A percentile compares a stretch with the other conserved stretches of the same genome.
phyloP scores from a whole-genome alignment of 2,329 filamentous ascomycete genomes.

The Pseudogymnoascus verrucosus region DNA sequence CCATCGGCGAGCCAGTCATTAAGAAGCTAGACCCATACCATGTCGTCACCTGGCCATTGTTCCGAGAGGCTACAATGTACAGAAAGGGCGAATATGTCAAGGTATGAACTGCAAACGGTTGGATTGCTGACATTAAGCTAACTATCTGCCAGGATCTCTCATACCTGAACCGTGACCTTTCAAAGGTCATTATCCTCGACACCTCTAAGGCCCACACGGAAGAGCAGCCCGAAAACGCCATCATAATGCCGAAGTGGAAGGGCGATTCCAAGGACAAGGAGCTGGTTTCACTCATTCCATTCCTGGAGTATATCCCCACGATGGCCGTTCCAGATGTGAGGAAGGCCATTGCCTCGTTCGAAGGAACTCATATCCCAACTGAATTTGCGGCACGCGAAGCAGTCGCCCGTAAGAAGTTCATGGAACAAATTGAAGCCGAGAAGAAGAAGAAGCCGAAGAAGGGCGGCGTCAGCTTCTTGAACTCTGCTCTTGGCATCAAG shows the following conservation, averaged over 20 bases:
- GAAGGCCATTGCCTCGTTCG: conserved; percentile 76
- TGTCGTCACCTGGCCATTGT: conserved; percentile 91
- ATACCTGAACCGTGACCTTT: conserved; percentile 91
- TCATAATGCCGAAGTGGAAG: conserved; percentile 83
- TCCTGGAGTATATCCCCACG: conserved; percentile 93
- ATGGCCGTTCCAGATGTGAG: conserved; percentile 88
- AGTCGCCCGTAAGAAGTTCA: conserved; percentile 74
- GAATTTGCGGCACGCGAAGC: conserved; percentile 89
- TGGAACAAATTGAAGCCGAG: conserved; percentile 66
- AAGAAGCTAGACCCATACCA: conserved; percentile 92
- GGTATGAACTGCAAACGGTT: conserved; percentile 41
- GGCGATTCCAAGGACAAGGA: conserved; percentile 77
- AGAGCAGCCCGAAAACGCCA: conserved; percentile 92
- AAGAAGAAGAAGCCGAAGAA: conserved; percentile 52
- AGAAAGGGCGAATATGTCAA: conserved; percentile 95
- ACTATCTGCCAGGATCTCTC: conserved; percentile 66
- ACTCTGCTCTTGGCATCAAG: conserved; percentile 71
- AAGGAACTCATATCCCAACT: conserved; percentile 78
- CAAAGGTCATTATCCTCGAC: conserved; percentile 91
- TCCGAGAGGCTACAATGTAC: conserved; percentile 93
- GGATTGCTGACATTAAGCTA: conserved; percentile 15
- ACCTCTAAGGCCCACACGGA: conserved; percentile 75
- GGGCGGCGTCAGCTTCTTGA: conserved; percentile 60
- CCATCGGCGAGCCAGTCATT: conserved; percentile 77
- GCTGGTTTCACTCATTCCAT: conserved; percentile 83